Base-by-base conservation (phyloP, 78 protist genomes). In the Dictyostelium capitatum region DNA sequence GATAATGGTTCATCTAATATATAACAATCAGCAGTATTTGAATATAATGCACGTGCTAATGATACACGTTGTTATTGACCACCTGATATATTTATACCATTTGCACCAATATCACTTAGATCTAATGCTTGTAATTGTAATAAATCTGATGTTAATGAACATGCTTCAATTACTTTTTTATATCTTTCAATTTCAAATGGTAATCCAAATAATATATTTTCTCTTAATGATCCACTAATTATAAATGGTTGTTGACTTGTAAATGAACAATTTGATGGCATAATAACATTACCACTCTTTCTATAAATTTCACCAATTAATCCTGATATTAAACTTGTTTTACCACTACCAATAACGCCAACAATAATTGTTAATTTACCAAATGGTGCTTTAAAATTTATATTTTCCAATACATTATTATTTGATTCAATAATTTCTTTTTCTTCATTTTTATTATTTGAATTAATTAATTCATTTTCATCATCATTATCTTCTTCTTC, bases 41-140 rank as follows among this genome's bases (percentile, higher is more conserved):
- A 54, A 90, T 97, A 95, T 30, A 96, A 74, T 6, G 96, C 97
- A 6, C 97, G 95, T 8, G 99, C 99, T 6, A 99, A 28, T 47
- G 97, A 80, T 9, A 99, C 80, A 25, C 99, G 94, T 57, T 82
- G 96, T 92, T 98, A 98, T 92, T 98, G 99, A 23, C 99, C 99
- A 37, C 99, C 99, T 6, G 91, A 46, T 7, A 99, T 91, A 78
- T 96, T 99, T 73, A 99, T 57, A 28, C 99, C 99, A 43, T 85
- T 78, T 95, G 98, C 99, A 25, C 99, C 99, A 69, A 99, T 98
- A 80, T 97, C 98, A 20, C 97, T 92, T 77, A 54, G 32, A 83
- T 98, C 99, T 4, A 97, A 97, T 3, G 69, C 81, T 7, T 95
- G 85, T 20, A 97, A 54, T 8, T 19, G 1, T 6, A 12, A 8